phyloP scores from a whole-genome alignment of 805 yeast genomes.

The Middelhovenomyces tepae region DNA sequence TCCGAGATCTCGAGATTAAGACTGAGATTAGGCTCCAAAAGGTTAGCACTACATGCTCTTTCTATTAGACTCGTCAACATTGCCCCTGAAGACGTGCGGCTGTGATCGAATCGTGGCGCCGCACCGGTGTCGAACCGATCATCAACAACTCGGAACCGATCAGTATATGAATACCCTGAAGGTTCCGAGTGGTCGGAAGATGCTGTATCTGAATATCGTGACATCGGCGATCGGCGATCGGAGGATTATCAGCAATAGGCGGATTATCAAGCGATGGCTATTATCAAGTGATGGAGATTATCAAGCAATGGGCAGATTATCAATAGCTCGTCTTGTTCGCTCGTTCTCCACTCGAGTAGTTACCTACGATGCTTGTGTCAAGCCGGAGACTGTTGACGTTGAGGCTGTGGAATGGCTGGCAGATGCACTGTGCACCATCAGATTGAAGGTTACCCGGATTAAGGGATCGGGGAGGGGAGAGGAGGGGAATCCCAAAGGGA shows the following conservation, averaged over 20 bases:
- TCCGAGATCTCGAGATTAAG: constrained; percentile 90
- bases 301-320: too few species aligned
- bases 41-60: constrained; percentile 80
- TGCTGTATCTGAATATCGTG: constrained; percentile 11
- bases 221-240: constrained; percentile 1
- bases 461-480: too few species aligned
- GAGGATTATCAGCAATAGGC: not conserved
- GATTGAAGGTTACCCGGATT: too few species aligned
- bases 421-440: constrained; percentile 8
- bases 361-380: not conserved
- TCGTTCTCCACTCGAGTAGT: too few species aligned
- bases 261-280: not conserved
- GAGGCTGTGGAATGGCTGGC: constrained; percentile 9
- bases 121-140: constrained; percentile 8
- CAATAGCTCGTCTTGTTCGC: too few species aligned
- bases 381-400: constrained; percentile 6
- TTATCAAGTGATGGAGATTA: too few species aligned
- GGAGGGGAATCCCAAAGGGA: too few species aligned
- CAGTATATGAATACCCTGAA: constrained; percentile 22
- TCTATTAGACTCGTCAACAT: constrained; percentile 30
- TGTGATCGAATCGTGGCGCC: constrained; percentile 3
- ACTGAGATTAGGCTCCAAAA: constrained; percentile 79
- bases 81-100: not conserved
- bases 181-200: constrained; percentile 5
- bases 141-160: constrained; percentile 24